Evolutionary conservation across 768 basidiomycete genomes (phyloP), one percentile per base, ranked within the genome.

Genomic region (Omphalotus guepiniiformis): DNA sequence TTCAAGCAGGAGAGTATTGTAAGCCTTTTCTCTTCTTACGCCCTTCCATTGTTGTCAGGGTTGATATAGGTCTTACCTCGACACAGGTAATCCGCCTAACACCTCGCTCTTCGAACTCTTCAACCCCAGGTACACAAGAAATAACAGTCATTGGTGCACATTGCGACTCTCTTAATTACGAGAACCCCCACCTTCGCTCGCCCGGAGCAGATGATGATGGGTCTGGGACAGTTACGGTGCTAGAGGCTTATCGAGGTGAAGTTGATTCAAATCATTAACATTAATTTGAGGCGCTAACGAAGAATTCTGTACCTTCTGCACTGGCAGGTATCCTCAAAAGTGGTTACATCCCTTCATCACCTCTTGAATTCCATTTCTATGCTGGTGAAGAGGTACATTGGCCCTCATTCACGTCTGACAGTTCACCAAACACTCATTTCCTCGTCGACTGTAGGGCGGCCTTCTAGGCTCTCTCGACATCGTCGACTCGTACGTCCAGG

Each of bases 201-300:
- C 69, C 67, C 6, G 70, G 70, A n/a, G 64, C 63, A 3, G 70
- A 66, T 18, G 70, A 70, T 48, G 66, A 67, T 26, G 70, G 68
- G 15, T 61, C 54, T 16, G 66, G 66, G 2, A 56, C 58, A 2
- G 61, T 64, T 7, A 60, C 62, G 11, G 58, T 63, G 19, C 51
- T 68, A 11, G 63, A 66, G 48, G 62, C 62, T 6, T 58, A 55
- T 38, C 40, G 63, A 39, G 71, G 51, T 40, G 4, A n/a, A 49
- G 16, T 40, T 62, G 19, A 37, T 53, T 32, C n/a, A 9, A 32
- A 9, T 32, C n/a, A 9, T 32, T n/a, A 9, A 32, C 30, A n/a
- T 32, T 32, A n/a, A n/a, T n/a, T n/a, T n/a, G n/a, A n/a, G 18
- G 53, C 42, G 15, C 35, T 23, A 23, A 34, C 18, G 27, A 11